Percentiles rank a stretch among this genome's conserved stretches.
phyloP scores from a whole-genome alignment of 345 rosid genomes.

The Eucalyptus sideroxylon region DNA sequence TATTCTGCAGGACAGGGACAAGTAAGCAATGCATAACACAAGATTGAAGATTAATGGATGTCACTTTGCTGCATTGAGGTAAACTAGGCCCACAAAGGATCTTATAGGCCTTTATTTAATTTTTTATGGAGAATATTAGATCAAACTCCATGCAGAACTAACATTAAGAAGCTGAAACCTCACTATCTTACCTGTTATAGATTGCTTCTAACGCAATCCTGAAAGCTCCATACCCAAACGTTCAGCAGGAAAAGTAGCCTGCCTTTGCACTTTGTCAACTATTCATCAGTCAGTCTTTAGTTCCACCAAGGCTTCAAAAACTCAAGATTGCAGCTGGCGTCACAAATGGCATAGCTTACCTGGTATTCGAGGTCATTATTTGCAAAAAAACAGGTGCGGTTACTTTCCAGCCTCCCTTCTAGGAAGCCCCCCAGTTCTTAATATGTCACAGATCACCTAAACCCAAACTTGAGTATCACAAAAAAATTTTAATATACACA shows the following conservation, averaged over 20 bases:
- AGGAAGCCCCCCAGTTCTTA: no score
- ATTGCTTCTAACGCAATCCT: slow-evolving; percentile 74
- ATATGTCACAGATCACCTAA: no score
- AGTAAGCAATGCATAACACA: no score
- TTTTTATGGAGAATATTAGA: not conserved
- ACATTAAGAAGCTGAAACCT: not conserved
- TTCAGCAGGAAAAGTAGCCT: slow-evolving; percentile 79
- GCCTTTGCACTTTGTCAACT: slow-evolving; percentile 25
- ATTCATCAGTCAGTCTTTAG: not conserved
- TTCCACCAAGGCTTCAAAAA: not conserved
- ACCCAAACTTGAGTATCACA: no score
- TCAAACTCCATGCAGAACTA: not conserved
- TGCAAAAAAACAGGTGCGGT: no score
- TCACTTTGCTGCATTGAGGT: not conserved
- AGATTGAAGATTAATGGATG: no score
- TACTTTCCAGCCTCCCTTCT: no score
- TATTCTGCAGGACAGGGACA: slow-evolving; percentile 25
- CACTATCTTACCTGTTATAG: slow-evolving; percentile 44
- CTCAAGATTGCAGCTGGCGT: not conserved
- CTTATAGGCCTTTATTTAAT: not conserved
- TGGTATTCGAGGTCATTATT: no score
- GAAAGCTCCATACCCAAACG: slow-evolving; percentile 92
- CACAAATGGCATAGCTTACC: slow-evolving; percentile 12
- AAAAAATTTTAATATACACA: no score
- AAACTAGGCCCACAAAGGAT: not conserved